Base-by-base conservation (phyloP, 2,329 filamentous ascomycete genomes). In the Shiraia bambusicola region DNA sequence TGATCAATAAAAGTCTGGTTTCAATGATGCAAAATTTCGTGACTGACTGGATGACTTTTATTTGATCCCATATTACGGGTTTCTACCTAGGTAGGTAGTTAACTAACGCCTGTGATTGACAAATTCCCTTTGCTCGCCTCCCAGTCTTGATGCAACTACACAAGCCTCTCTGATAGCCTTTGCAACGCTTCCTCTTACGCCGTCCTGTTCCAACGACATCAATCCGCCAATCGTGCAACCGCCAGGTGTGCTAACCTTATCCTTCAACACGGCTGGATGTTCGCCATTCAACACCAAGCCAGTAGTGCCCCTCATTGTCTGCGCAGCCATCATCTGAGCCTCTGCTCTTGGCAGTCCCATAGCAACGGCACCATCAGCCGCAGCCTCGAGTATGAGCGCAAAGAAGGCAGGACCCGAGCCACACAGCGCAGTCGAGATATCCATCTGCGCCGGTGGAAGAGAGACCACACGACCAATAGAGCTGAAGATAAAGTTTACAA, bases 171-270 rank as follows among this genome's bases (percentile, higher is more conserved):
- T 75, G 11, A 90, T 79, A 2, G 86, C 86, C 56, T 80, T 79
- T 1, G 83, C 76, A 13, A 90, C 76, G 0, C 78, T 79, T 4
- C 84, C 84, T 53, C 86, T 78, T 6, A 88, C 80, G 7, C 77
- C 73, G 8, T 83, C 84, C 58, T 92, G 86, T 66, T 92, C 87
- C 6, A 92, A 70, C 4, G 86, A 82, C 56, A 88, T 64, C 36
- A 91, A 67, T 0, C 87, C 88, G 2, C 81, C 83, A 48, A 90
- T 88, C 4, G 86, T 90, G 67, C 86, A 90, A 1, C 87, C 87
- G 4, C 85, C 87, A 0, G 87, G 86, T 1, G 86, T 89, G 52
- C 75, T 82, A n/a, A 89, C 84, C 70, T 87, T 87, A 55, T 92
- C 87, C 37, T 83, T 77, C 37, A 91, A 69, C 15, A 89, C 69